These are phyloP conservation scores for Colletotrichum lentis DNA, from an alignment of 2,329 filamentous ascomycete species.

Conservation along the genomic window DNA sequence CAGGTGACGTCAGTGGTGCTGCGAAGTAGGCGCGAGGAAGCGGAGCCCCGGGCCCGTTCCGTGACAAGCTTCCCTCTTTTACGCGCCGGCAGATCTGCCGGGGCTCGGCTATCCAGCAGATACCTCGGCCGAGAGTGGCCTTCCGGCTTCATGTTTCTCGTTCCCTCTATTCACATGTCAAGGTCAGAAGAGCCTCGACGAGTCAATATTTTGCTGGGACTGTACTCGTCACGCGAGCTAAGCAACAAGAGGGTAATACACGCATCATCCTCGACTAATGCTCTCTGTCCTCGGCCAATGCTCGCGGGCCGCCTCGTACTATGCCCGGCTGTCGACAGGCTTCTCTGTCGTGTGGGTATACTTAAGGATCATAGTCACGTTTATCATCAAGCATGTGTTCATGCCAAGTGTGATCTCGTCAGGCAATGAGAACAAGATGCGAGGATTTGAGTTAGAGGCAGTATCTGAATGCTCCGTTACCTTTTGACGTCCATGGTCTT, in stretches of 20 bases:
- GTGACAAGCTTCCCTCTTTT: not conserved
- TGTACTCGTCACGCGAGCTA: not conserved
- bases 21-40: not conserved
- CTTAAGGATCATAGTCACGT: too few species aligned
- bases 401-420: too few species aligned
- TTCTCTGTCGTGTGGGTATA: too few species aligned
- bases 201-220: not conserved
- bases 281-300: not conserved
- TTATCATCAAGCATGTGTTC: too few species aligned
- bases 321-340: too few species aligned
- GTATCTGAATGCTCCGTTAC: too few species aligned
- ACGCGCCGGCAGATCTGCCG: not conserved
- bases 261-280: too few species aligned
- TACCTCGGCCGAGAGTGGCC: not conserved
- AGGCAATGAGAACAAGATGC: too few species aligned
- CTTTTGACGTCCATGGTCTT: too few species aligned
- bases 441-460: too few species aligned
- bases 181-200: not conserved
- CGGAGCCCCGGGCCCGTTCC: slow-evolving; percentile 14
- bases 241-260: too few species aligned
- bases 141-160: too few species aligned
- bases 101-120: not conserved
- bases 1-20: slow-evolving; percentile 21
- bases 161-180: not conserved
- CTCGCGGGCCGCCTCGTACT: not conserved